Evolutionary conservation across 1,284 basidiomycete genomes (phyloP), one percentile per base, ranked within the genome.

Genomic region (Papiliotrema terrestris): DNA sequence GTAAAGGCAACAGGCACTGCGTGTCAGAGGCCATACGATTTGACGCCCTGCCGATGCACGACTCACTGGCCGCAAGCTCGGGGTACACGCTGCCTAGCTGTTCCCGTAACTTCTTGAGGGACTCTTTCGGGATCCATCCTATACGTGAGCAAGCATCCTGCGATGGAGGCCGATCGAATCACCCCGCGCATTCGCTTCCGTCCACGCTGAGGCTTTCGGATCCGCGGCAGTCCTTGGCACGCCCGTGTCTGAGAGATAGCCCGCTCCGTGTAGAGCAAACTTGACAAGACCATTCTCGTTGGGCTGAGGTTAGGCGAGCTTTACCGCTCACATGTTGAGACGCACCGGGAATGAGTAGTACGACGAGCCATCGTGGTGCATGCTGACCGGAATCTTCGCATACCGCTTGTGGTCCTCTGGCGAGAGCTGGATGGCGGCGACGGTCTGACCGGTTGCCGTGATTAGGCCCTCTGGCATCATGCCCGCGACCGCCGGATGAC

Each of bases 301-400:
- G 2, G 90, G 90, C 88, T 88, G 58, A 0, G 20, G 15, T n/a
- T 3, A 44, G 23, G 22, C 17, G 39, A 41, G n/a, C 15, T 14
- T 22, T 15, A 6, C 17, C 32, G 17, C 11, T 3, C 20, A 11
- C 9, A 13, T 6, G 20, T 3, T 32, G 22, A 29, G 42, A 73
- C 83, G 67, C 65, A 90, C 89, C 1, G 89, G 89, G 69, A 91
- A 88, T 25, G 83, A 72, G 72, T 90, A 91, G 66, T 88, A 87
- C 6, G 84, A 86, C 0, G 66, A 59, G 23, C 82, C 78, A 9
- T 78, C 72, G 55, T 86, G 86, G 72, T 91, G 83, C 54, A 91
- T 71, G 25, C 87, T 78, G 6, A 91, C 85, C 4, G 89, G 88
- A 46, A 80, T 80, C 3, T 80, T 69, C 45, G 77, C 75, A 72